phyloP scores from a whole-genome alignment of 495 filamentous ascomycete species.

The Pyrenula aspistea region DNA sequence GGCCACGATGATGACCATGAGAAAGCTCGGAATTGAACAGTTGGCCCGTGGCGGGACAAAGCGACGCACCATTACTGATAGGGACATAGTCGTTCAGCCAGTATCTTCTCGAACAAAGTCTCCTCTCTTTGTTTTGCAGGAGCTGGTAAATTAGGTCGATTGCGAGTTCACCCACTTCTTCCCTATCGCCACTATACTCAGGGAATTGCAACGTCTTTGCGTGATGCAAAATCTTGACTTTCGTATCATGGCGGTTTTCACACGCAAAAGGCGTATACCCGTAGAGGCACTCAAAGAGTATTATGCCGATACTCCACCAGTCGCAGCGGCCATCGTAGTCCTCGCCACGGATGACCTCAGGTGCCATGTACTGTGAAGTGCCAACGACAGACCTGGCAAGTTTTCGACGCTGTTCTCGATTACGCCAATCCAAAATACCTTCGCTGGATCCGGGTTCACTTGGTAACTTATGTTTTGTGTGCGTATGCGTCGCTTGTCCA shows the following conservation, averaged over 20 bases:
- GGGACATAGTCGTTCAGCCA: constrained; percentile 40
- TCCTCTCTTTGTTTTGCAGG: constrained; percentile 62
- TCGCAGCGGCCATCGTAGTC: constrained; percentile 86
- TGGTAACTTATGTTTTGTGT: constrained; percentile 10
- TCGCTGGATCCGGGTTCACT: constrained; percentile 25
- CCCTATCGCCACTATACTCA: constrained; percentile 28
- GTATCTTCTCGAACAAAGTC: constrained; percentile 66
- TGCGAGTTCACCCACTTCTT: constrained; percentile 15
- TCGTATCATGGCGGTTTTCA: constrained; percentile 70
- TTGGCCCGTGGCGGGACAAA: background rate
- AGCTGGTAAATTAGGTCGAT: constrained; percentile 66
- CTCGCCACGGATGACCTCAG: constrained; percentile 76
- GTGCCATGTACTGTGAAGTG: constrained; percentile 96
- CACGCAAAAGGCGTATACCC: constrained; percentile 82
- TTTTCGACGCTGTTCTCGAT: constrained; percentile 58
- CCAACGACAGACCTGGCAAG: constrained; percentile 82
- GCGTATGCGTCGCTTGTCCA: constrained; percentile 7
- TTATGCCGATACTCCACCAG: constrained; percentile 93
- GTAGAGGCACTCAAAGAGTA: constrained; percentile 88
- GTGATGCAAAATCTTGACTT: constrained; percentile 58
- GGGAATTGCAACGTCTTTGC: constrained; percentile 49
- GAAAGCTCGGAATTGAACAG: background rate
- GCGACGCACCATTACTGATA: constrained; percentile 6
- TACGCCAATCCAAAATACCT: constrained; percentile 62
- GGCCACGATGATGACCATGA: constrained; percentile 1